phyloP scores from a whole-genome alignment of 2,329 filamentous ascomycete genomes.

The Nigrograna mackinnonii region DNA sequence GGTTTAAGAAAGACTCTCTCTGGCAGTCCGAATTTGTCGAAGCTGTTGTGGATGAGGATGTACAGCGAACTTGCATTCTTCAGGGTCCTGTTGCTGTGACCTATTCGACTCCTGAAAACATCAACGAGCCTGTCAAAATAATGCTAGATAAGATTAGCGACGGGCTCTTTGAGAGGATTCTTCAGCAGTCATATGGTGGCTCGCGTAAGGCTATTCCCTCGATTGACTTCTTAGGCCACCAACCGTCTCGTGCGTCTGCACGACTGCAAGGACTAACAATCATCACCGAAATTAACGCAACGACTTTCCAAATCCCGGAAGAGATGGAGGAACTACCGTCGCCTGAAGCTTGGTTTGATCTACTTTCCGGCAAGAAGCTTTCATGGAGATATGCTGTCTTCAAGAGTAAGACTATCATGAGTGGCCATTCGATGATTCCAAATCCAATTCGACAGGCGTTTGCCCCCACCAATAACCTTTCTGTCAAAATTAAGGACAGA shows the following conservation, averaged over 20 bases:
- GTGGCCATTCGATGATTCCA: conserved; percentile 13
- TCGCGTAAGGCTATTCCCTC: conserved; percentile 7
- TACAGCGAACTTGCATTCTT: conserved; percentile 36
- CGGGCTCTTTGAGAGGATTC: conserved; percentile 9
- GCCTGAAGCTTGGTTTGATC: conserved; percentile 13
- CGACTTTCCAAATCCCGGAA: conserved; percentile 12
- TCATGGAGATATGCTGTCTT: conserved; percentile 16
- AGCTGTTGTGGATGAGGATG: conserved; percentile 38
- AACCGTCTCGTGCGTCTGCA: conserved; percentile 7
- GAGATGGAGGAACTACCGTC: conserved; percentile 9
- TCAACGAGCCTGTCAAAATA: conserved; percentile 16
- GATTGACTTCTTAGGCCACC: conserved; percentile 17
- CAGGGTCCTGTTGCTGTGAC: conserved; percentile 41
- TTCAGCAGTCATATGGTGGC: conserved; percentile 10
- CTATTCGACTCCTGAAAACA: conserved; percentile 13
- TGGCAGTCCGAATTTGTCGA: conserved; percentile 45
- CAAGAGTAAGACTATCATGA: conserved; percentile 12
- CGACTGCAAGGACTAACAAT: conserved; percentile 9
- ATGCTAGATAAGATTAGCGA: conserved; percentile 17
- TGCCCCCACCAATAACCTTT: conserved; percentile 9
- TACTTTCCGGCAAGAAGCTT: conserved; percentile 13
- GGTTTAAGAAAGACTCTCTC: conserved; percentile 47
- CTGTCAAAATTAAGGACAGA: conserved; percentile 16
- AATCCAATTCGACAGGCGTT: conserved; percentile 17
- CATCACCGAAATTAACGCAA: conserved; percentile 9